Conservation (phyloP, 768 basidiomycete genomes). For the Mrakia blollopis region DNA sequence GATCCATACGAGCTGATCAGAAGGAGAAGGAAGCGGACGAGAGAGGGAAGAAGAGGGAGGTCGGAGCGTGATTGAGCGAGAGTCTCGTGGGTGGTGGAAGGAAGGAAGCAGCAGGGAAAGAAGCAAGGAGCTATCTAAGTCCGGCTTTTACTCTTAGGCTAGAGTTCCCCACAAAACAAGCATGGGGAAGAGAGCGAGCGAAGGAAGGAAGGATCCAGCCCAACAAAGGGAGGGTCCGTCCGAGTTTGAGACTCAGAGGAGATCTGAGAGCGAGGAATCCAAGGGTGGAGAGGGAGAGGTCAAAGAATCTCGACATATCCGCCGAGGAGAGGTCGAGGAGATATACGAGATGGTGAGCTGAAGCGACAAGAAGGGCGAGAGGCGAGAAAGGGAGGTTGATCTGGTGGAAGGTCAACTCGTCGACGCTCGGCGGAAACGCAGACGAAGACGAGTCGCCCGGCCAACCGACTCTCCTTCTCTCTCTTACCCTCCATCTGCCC, state of each 20-base stretch:
- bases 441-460: not conserved
- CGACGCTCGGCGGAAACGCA: too few species aligned
- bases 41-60: not conserved
- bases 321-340: too few species aligned
- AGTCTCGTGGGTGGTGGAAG: not conserved
- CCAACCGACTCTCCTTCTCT: not conserved
- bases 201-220: not conserved
- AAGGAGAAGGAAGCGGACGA: not conserved
- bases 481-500: not conserved
- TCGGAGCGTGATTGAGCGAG: too few species aligned
- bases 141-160: too few species aligned
- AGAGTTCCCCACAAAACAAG: too few species aligned
- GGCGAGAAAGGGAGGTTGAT: too few species aligned
- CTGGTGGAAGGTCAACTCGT: too few species aligned
- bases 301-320: too few species aligned
- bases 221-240: not conserved
- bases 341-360: too few species aligned
- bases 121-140: not conserved
- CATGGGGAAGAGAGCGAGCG: too few species aligned
- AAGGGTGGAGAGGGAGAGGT: not conserved
- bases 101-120: not conserved
- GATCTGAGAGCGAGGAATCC: not conserved
- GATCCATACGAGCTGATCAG: not conserved
- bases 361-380: too few species aligned
- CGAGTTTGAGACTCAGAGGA: not conserved